Base-by-base conservation (phyloP, 441 rosid genomes). In the Adansonia grandidieri region DNA sequence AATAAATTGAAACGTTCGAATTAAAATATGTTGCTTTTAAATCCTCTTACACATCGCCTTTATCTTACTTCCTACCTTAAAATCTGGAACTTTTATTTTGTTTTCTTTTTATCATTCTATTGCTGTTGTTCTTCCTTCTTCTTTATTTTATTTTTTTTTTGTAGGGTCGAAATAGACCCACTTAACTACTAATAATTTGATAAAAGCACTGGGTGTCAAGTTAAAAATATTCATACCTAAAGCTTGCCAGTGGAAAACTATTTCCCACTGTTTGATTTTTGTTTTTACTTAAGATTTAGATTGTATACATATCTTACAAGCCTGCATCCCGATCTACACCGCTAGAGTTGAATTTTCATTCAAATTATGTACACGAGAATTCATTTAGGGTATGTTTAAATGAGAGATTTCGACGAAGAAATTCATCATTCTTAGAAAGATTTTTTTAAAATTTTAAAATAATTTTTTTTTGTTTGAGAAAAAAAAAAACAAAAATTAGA, bases 71-170 rank as follows among this genome's bases (percentile, higher is more conserved):
- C 62, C 58, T 48, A 63, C 75, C 75, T 53, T 71, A 19, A 54
- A 56, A 56, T 73, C 66, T 57, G 66, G 76, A 40, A n/a, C 37
- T 32, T 71, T 51, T 51, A n/a, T 47, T 54, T 51, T 53, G 28
- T 9, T 53, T 71, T 61, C 6, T 6, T 51, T 11, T 0, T 32
- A 54, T 24, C 6, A 51, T 28, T 11, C 40, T 54, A 9, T 6
- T 63, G 3, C 6, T 40, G 44, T 40, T 40, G 44, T 40, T 63
- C 19, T 15, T 32, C 37, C 37, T 32, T 32, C 37, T 32, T 32
- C 37, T 32, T 32, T 28, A 1, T 22, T 48, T 6, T 15, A 15
- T 8, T 17, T 19, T 19, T 6, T 44, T 45, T 15, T 37, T 19
- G 17, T 2, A 51, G 5, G 5, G 63, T 53, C 48, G 54, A 15